A percentile compares a stretch with the other conserved stretches of the same genome.
phyloP scores from a whole-genome alignment of 441 rosid genomes.

The Hura crepitans region DNA sequence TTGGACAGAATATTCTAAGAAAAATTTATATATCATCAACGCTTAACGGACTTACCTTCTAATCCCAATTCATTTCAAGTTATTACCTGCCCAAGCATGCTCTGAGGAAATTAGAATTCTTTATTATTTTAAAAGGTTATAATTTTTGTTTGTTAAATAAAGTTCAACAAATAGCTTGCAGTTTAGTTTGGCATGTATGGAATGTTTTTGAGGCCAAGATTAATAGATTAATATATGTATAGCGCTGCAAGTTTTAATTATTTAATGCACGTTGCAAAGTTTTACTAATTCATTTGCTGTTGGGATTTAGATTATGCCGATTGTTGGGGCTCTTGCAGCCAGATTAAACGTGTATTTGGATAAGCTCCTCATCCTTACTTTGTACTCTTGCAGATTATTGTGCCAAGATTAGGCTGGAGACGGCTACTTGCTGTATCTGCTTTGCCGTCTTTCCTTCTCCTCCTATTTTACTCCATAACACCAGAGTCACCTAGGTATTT shows the following conservation, averaged over 20 bases:
- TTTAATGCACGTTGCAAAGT: neutral
- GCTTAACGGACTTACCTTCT: neutral
- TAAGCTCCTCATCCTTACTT: conserved; percentile 9
- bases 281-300: neutral
- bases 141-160: neutral
- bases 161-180: neutral
- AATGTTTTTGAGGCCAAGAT: neutral
- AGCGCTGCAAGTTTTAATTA: neutral
- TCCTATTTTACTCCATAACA: conserved; percentile 42
- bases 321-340: neutral
- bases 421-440: conserved; percentile 57
- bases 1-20: neutral
- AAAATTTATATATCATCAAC: neutral
- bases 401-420: conserved; percentile 60
- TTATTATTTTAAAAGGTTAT: neutral
- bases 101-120: neutral
- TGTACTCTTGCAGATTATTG: conserved; percentile 41
- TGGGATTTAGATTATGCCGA: neutral
- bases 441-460: conserved; percentile 50
- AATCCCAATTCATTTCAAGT: neutral
- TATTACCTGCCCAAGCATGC: neutral
- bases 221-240: neutral
- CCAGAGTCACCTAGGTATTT: conserved; percentile 66
- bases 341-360: neutral
- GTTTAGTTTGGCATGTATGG: neutral